Conservation (phyloP, 169 alveolate species). For the Plasmodium gallinaceum region DNA sequence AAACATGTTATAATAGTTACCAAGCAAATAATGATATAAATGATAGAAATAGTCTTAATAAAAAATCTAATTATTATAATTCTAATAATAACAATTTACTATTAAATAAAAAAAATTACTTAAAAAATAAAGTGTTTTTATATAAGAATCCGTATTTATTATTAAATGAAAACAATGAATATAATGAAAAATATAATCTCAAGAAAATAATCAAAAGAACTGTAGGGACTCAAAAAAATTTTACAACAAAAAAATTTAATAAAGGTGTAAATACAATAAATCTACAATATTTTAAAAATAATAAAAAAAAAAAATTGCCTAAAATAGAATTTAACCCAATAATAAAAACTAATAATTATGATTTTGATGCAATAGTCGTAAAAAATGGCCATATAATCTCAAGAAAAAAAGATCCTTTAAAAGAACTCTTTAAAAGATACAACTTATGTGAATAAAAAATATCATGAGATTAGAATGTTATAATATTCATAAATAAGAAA, state of each 20-base stretch:
- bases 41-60: conserved; percentile 1
- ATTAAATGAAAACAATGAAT: not conserved
- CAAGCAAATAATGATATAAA: not conserved
- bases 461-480: too few species aligned
- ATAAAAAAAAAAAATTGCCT: conserved; percentile 34
- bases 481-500: too few species aligned
- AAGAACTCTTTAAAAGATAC: conserved; percentile 11
- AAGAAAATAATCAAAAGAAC: conserved; percentile 16
- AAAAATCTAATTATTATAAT: not conserved
- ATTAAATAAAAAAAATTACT: not conserved
- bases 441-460: too few species aligned
- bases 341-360: conserved; percentile 21
- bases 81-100: conserved; percentile 2
- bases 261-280: conserved; percentile 17
- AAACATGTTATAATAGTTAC: not conserved
- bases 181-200: not conserved
- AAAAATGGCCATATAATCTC: conserved; percentile 61
- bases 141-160: not conserved
- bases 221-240: conserved; percentile 31
- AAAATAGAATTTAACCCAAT: conserved; percentile 12
- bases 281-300: not conserved
- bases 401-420: conserved; percentile 25
- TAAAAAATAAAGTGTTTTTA: not conserved
- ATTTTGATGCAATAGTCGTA: conserved; percentile 61
- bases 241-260: conserved; percentile 25